These are phyloP conservation scores for Dictyostelium discoideum DNA, from an alignment of 78 protist genomes.

Conservation along the genomic window DNA sequence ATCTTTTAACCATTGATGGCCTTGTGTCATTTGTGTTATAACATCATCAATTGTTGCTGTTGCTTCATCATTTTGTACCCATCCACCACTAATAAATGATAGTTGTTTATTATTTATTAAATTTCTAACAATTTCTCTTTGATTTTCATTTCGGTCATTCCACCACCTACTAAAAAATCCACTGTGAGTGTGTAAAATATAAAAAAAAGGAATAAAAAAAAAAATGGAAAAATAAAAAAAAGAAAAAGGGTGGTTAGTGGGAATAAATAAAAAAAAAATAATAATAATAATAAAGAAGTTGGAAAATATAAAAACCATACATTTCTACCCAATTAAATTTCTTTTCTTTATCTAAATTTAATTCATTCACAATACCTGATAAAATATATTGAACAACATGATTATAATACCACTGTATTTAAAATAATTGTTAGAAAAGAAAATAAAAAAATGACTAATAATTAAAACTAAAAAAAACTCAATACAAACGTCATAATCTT, in stretches of 20 bases:
- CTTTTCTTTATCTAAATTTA: not conserved
- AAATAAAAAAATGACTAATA: not conserved
- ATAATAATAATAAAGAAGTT: too few relatives aligned
- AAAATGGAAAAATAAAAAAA: too few relatives aligned
- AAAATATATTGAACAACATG: not conserved
- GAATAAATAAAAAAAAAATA: too few relatives aligned
- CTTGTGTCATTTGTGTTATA: conserved; percentile 90
- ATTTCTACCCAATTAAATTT: conserved; percentile 26
- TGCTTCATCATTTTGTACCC: conserved; percentile 93
- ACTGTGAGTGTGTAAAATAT: too few relatives aligned
- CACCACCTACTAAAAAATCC: conserved; percentile 86
- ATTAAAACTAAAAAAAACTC: not conserved
- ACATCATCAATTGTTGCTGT: conserved; percentile 24
- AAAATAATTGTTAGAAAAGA: not conserved
- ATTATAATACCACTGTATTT: not conserved
- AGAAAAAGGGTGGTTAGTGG: too few relatives aligned
- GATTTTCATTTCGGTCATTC: not conserved
- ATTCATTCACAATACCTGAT: not conserved
- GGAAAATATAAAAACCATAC: not conserved
- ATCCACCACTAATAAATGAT: conserved; percentile 87
- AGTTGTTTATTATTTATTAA: conserved; percentile 67
- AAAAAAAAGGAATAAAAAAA: too few relatives aligned
- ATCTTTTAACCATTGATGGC: conserved; percentile 81
- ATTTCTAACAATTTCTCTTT: not conserved
- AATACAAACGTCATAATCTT: not conserved